Evolutionary conservation across 192 early-diverging fungal genomes (phyloP).

Genomic region (Backusella mclennaniae): DNA sequence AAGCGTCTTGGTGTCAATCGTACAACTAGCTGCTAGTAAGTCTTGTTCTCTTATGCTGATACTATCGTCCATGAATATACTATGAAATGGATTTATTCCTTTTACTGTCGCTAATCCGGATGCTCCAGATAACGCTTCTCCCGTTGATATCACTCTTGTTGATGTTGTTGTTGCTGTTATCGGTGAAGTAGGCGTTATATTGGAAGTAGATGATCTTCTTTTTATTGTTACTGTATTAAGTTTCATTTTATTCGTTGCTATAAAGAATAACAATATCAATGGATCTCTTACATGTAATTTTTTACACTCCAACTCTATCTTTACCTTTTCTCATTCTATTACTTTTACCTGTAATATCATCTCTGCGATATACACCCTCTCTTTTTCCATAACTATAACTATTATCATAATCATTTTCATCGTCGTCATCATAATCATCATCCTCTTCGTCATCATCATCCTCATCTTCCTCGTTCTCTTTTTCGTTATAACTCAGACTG

Average conservation of each 20-base stretch:
- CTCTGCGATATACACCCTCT: neutral
- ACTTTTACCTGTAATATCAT: conserved; percentile 26
- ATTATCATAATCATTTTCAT: conserved; percentile 16
- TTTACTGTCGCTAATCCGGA: neutral
- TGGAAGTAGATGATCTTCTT: conserved; percentile 20
- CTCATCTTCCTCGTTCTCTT: conserved; percentile 33
- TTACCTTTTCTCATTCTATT: neutral
- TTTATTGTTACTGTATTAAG: neutral
- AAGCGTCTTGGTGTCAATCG: conserved; percentile 45
- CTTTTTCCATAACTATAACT: neutral
- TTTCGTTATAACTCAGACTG: neutral
- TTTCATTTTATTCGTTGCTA: neutral
- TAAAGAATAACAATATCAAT: neutral
- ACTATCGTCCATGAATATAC: neutral
- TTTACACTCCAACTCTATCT: neutral
- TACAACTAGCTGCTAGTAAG: conserved; percentile 27
- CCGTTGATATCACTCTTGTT: neutral
- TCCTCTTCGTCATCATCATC: neutral
- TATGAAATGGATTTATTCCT: conserved; percentile 14
- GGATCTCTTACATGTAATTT: neutral
- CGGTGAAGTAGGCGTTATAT: neutral
- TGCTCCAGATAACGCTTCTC: neutral
- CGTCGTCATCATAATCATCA: conserved; percentile 8
- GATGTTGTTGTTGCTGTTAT: neutral
- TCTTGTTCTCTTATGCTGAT: neutral